These are phyloP conservation scores for Hypoxylon rubiginosum DNA, from an alignment of 2,329 filamentous ascomycete species.

Conservation along the genomic window DNA sequence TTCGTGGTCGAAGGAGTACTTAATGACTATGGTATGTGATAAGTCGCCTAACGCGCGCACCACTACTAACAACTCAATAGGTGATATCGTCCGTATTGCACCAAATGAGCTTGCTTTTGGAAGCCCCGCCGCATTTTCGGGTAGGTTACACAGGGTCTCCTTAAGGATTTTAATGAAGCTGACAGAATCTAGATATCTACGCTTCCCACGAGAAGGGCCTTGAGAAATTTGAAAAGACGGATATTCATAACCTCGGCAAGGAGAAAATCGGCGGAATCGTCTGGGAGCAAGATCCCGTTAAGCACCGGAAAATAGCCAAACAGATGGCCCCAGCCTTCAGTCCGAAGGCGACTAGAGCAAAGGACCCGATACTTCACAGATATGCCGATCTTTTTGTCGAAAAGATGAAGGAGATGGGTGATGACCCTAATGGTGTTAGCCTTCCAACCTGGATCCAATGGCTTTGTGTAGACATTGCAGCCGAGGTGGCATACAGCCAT, in stretches of 20 bases:
- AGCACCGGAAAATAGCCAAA: conserved; percentile 41
- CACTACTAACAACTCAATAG: too few relatives aligned
- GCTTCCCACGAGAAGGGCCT: conserved; percentile 33
- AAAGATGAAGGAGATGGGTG: conserved; percentile 32
- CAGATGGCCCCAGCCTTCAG: conserved; percentile 45
- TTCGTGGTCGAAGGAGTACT: too few relatives aligned
- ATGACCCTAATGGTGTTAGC: conserved; percentile 9
- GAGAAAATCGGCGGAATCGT: conserved; percentile 40
- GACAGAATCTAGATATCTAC: conserved; percentile 32
- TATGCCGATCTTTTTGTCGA: conserved; percentile 44
- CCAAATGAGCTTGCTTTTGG: too few relatives aligned
- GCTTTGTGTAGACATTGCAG: conserved; percentile 43
- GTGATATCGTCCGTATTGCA: too few relatives aligned
- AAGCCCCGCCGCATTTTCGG: too few relatives aligned
- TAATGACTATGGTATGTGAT: too few relatives aligned
- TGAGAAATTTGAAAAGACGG: conserved; percentile 42
- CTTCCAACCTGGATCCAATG: conserved; percentile 43
- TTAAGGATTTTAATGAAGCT: too few relatives aligned
- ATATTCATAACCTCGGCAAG: conserved; percentile 42
- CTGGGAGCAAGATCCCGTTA: conserved; percentile 43
- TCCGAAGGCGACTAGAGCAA: conserved; percentile 31
- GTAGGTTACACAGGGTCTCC: too few relatives aligned
- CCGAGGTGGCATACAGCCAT: conserved; percentile 44
- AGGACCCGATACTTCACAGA: conserved; percentile 42
- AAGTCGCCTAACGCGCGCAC: too few relatives aligned